Conservation (phyloP, 495 filamentous ascomycete species). For the Penicilliopsis zonata region DNA sequence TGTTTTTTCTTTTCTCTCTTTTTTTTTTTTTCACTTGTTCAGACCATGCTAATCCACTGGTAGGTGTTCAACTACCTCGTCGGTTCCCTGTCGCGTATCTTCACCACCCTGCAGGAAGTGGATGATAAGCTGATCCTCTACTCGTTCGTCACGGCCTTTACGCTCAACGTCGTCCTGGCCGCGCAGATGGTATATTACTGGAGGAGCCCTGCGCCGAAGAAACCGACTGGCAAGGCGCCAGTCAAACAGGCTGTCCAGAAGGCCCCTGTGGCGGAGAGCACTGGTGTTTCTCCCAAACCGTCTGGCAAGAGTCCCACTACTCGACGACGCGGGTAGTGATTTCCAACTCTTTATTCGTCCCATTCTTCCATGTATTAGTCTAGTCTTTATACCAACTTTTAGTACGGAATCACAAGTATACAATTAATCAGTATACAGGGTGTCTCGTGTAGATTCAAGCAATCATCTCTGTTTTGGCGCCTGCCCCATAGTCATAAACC, state of each 20-base stretch:
- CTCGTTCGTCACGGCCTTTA: constrained; percentile 79
- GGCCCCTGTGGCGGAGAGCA: constrained; percentile 17
- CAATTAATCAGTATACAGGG: too few relatives aligned
- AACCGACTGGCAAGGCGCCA: too few relatives aligned
- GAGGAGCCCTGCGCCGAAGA: constrained; percentile 39
- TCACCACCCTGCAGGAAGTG: constrained; percentile 93
- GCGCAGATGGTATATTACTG: constrained; percentile 95
- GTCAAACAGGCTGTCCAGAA: constrained; percentile 16
- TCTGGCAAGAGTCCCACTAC: constrained; percentile 32
- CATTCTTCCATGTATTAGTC: constrained; percentile 7
- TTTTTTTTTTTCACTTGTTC: not conserved
- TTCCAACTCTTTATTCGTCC: constrained; percentile 4
- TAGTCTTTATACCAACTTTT: too few relatives aligned
- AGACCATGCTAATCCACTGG: constrained; percentile 5
- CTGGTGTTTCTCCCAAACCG: constrained; percentile 22
- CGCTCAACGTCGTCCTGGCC: constrained; percentile 76
- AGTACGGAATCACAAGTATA: too few relatives aligned
- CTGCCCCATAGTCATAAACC: constrained; percentile 42
- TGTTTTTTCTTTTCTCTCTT: constrained; percentile 19
- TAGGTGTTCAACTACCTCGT: constrained; percentile 97
- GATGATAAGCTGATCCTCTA: constrained; percentile 91
- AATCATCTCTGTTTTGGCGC: constrained; percentile 15
- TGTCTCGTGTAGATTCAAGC: too few relatives aligned
- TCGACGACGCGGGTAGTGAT: constrained; percentile 33
- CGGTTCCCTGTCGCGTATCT: constrained; percentile 85